Conservation (phyloP, 805 yeast species). For the Zygosaccharomyces bailii region DNA sequence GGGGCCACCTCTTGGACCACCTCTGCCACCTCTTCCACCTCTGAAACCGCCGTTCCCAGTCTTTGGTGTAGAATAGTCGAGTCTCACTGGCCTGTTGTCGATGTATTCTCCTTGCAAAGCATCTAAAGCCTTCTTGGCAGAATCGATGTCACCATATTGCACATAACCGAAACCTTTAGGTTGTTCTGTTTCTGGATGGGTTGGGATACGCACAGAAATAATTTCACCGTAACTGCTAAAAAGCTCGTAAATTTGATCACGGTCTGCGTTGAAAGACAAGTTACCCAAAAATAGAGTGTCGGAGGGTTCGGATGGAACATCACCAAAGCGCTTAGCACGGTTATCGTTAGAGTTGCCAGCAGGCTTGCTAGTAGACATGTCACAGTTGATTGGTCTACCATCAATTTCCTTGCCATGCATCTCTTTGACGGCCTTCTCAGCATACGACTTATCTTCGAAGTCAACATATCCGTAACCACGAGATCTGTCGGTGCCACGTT, state of each 20-base stretch:
- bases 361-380: conserved; percentile 84
- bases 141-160: conserved; percentile 81
- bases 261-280: conserved; percentile 84
- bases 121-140: conserved; percentile 84
- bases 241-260: conserved; percentile 68
- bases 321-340: conserved; percentile 90
- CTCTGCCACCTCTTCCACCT: conserved; percentile 43
- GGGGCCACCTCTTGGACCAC: conserved; percentile 35
- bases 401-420: conserved; percentile 93
- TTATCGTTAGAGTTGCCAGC: conserved; percentile 54
- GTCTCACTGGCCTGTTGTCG: conserved; percentile 89
- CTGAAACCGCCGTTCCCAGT: conserved; percentile 45
- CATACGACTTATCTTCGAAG: conserved; percentile 69
- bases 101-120: conserved; percentile 85
- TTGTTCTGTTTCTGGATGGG: conserved; percentile 98
- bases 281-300: conserved; percentile 96
- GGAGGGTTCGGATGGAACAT: conserved; percentile 84
- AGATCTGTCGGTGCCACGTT: conserved; percentile 87
- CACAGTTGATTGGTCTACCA: conserved; percentile 94
- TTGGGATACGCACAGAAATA: conserved; percentile 89
- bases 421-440: conserved; percentile 80
- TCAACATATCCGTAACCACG: conserved; percentile 98
- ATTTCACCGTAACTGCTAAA: conserved; percentile 81
- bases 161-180: conserved; percentile 99
- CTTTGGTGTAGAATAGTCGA: conserved; percentile 92